Conservation (phyloP, 805 yeast genomes). For the Komagataella populi region DNA sequence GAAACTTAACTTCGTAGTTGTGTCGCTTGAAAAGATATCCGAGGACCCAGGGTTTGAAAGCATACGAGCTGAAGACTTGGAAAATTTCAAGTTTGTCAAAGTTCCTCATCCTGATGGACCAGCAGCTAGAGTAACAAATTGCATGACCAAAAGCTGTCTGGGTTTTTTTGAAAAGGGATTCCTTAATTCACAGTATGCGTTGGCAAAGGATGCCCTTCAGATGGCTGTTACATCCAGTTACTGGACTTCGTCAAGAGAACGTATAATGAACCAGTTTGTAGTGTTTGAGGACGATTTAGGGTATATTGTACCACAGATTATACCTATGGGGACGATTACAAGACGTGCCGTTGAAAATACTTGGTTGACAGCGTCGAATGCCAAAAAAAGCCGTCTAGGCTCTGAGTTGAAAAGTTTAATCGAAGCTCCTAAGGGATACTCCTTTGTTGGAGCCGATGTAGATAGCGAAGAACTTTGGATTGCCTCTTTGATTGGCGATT, state of each 20-base stretch:
- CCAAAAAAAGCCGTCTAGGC: slow-evolving; percentile 74
- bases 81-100: slow-evolving; percentile 31
- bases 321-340: slow-evolving; percentile 95
- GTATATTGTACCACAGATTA: slow-evolving; percentile 68
- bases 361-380: slow-evolving; percentile 96
- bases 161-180: slow-evolving; percentile 61
- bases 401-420: slow-evolving; percentile 86
- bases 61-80: slow-evolving; percentile 4
- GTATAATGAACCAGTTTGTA: slow-evolving; percentile 78
- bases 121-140: slow-evolving; percentile 51
- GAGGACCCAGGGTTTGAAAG: slow-evolving; percentile 5
- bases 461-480: slow-evolving; percentile 98
- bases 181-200: slow-evolving; percentile 53
- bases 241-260: slow-evolving; percentile 84
- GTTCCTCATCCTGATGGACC: slow-evolving; percentile 88
- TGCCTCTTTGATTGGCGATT: slow-evolving; percentile 89
- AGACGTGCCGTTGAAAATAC: slow-evolving; percentile 94
- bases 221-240: slow-evolving; percentile 73
- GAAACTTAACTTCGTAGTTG: slow-evolving; percentile 21
- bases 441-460: slow-evolving; percentile 96
- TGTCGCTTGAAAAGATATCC: slow-evolving; percentile 8
- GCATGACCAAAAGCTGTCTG: slow-evolving; percentile 67
- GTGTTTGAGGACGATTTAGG: slow-evolving; percentile 45
- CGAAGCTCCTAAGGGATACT: slow-evolving; percentile 78
- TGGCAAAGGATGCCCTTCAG: slow-evolving; percentile 68